phyloP scores from a whole-genome alignment of 140 eudicot species.

The Bidens hawaiensis region DNA sequence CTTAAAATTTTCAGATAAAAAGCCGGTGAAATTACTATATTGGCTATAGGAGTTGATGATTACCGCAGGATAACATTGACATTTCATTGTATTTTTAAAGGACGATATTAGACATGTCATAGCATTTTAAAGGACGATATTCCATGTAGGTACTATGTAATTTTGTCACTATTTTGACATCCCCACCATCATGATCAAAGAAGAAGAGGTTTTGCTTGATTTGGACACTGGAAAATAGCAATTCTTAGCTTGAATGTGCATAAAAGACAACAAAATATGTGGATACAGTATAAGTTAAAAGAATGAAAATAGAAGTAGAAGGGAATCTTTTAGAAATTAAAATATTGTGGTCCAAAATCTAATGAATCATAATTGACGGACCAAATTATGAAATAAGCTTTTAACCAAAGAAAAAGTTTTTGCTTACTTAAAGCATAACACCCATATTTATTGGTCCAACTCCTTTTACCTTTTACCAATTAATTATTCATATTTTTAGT shows the following conservation, averaged over 20 bases:
- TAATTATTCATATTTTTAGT: not conserved
- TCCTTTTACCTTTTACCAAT: slow-evolving; percentile 1
- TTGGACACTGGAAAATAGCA: slow-evolving; percentile 18
- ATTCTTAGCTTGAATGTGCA: slow-evolving; percentile 14
- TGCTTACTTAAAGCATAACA: slow-evolving; percentile 24
- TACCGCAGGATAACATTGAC: not conserved
- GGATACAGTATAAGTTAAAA: slow-evolving; percentile 15
- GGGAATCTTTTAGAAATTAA: slow-evolving; percentile 10
- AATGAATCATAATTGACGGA: slow-evolving; percentile 29
- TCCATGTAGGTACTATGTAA: slow-evolving; percentile 18
- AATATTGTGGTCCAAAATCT: slow-evolving; percentile 26
- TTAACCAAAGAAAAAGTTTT: slow-evolving; percentile 22
- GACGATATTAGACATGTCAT: slow-evolving; percentile 17
- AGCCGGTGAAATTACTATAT: not conserved
- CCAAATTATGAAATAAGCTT: slow-evolving; percentile 9
- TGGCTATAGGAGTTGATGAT: not conserved
- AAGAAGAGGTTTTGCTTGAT: slow-evolving; percentile 18
- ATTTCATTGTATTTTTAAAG: slow-evolving; percentile 10
- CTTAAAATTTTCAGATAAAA: not conserved
- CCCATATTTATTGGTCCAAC: slow-evolving; percentile 22
- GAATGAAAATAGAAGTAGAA: slow-evolving; percentile 23
- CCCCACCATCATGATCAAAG: slow-evolving; percentile 11
- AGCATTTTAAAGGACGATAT: slow-evolving; percentile 22
- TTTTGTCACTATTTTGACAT: slow-evolving; percentile 20
- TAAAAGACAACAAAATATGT: slow-evolving; percentile 21